These are phyloP conservation scores for Yamadazyma ubonensis DNA, from an alignment of 805 yeast genomes.

Conservation along the genomic window DNA sequence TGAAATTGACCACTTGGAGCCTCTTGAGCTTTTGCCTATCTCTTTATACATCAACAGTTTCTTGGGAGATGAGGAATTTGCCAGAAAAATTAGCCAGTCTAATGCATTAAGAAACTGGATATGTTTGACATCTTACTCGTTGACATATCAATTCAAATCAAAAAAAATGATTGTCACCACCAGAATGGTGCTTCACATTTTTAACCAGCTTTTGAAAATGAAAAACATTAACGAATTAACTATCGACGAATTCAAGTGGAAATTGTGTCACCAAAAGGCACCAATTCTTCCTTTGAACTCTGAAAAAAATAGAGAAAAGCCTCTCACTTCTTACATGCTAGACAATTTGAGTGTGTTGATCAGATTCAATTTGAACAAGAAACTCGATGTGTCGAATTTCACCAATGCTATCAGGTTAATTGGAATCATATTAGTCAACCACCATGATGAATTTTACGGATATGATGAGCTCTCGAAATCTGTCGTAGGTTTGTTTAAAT, in stretches of 20 bases:
- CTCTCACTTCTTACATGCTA: slow-evolving; percentile 32
- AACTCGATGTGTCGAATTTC: slow-evolving; percentile 29
- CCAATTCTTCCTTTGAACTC: slow-evolving; percentile 32
- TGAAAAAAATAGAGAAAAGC: slow-evolving; percentile 25
- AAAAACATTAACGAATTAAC: slow-evolving; percentile 12
- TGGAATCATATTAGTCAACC: slow-evolving; percentile 8
- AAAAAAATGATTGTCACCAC: slow-evolving; percentile 23
- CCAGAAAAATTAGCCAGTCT: slow-evolving; percentile 5
- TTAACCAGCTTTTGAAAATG: slow-evolving; percentile 26
- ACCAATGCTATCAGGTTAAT: slow-evolving; percentile 11
- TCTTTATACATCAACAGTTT: slow-evolving; percentile 17
- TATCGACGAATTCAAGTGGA: slow-evolving; percentile 41
- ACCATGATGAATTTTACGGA: slow-evolving; percentile 13
- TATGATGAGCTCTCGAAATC: slow-evolving; percentile 35
- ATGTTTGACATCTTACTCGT: slow-evolving; percentile 37
- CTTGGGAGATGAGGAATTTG: slow-evolving; percentile 5
- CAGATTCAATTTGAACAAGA: slow-evolving; percentile 39
- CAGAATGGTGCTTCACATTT: slow-evolving; percentile 25
- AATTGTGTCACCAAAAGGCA: slow-evolving; percentile 39
- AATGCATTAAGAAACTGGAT: slow-evolving; percentile 31
- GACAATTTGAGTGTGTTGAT: slow-evolving; percentile 30
- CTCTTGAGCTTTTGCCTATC: slow-evolving; percentile 13
- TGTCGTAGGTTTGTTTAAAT: slow-evolving; percentile 29
- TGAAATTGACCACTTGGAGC: slow-evolving; percentile 11
- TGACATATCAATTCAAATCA: slow-evolving; percentile 37